phyloP scores from a whole-genome alignment of 176 grass and related monocot species.

The Paspalum vaginatum region DNA sequence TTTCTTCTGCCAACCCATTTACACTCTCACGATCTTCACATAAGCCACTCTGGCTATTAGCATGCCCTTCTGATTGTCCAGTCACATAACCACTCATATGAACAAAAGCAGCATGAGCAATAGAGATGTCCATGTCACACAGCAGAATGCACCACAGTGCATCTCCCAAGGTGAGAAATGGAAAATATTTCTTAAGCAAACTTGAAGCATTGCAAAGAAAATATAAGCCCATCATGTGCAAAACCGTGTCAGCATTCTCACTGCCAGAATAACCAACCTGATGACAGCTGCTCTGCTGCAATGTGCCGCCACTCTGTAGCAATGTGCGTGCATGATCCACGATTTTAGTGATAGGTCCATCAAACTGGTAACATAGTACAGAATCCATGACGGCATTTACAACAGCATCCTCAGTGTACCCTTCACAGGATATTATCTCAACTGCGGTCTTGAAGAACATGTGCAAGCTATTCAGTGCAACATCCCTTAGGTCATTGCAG shows the following conservation, averaged over 20 bases:
- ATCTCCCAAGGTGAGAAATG: conserved; percentile 48
- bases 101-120: conserved; percentile 24
- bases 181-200: conserved; percentile 37
- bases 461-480: conserved; percentile 41
- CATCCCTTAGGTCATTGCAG: conserved; percentile 42
- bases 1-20: conserved; percentile 36
- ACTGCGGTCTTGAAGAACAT: conserved; percentile 45
- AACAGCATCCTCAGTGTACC: conserved; percentile 39
- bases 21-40: conserved; percentile 5
- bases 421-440: conserved; percentile 35
- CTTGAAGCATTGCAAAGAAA: conserved; percentile 33
- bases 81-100: conserved; percentile 27
- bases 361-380: conserved; percentile 38
- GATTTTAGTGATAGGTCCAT: conserved; percentile 45
- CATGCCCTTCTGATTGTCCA: conserved; percentile 25
- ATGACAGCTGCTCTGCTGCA: conserved; percentile 24
- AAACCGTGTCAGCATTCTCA: conserved; percentile 44
- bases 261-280: conserved; percentile 12
- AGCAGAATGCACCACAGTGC: conserved; percentile 49
- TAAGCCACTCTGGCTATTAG: not conserved
- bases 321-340: conserved; percentile 25
- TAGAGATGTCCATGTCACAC: conserved; percentile 45
- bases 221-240: conserved; percentile 44
- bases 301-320: conserved; percentile 29
- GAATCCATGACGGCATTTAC: conserved; percentile 36